These are phyloP conservation scores for Teratosphaeria zuluensis DNA, from an alignment of 2,329 filamentous ascomycete genomes.

Conservation along the genomic window DNA sequence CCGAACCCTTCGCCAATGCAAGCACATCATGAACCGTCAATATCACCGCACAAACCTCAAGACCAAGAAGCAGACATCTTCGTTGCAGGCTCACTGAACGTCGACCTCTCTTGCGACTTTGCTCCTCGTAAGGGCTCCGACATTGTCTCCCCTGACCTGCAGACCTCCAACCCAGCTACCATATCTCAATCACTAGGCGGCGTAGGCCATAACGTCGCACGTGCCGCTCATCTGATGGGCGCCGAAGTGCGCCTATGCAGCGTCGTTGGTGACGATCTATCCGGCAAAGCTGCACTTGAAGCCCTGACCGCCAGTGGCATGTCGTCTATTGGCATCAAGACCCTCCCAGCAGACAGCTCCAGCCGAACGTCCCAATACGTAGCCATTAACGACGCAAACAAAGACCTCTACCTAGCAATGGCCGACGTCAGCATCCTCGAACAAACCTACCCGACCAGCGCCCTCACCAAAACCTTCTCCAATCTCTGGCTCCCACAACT, in stretches of 20 bases:
- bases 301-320: slow-evolving; percentile 57
- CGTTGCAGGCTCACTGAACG: slow-evolving; percentile 80
- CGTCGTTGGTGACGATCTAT: slow-evolving; percentile 68
- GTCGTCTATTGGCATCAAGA: slow-evolving; percentile 52
- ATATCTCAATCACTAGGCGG: slow-evolving; percentile 81
- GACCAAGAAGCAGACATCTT: slow-evolving; percentile 53
- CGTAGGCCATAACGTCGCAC: slow-evolving; percentile 84
- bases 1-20: neutral
- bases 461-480: slow-evolving; percentile 35
- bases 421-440: slow-evolving; percentile 85
- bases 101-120: slow-evolving; percentile 82
- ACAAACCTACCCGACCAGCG: slow-evolving; percentile 19
- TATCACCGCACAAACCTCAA: neutral
- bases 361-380: slow-evolving; percentile 82
- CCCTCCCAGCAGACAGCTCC: slow-evolving; percentile 30
- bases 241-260: slow-evolving; percentile 65
- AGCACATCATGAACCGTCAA: neutral
- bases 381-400: slow-evolving; percentile 73
- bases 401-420: slow-evolving; percentile 84
- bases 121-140: slow-evolving; percentile 34
- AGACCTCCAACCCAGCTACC: slow-evolving; percentile 77
- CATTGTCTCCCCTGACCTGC: slow-evolving; percentile 41
- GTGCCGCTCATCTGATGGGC: slow-evolving; percentile 64
- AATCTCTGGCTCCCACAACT: slow-evolving; percentile 54
- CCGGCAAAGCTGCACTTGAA: slow-evolving; percentile 63